These are phyloP conservation scores for Citrus mangshanensis DNA, from an alignment of 345 rosid species.

Conservation along the genomic window DNA sequence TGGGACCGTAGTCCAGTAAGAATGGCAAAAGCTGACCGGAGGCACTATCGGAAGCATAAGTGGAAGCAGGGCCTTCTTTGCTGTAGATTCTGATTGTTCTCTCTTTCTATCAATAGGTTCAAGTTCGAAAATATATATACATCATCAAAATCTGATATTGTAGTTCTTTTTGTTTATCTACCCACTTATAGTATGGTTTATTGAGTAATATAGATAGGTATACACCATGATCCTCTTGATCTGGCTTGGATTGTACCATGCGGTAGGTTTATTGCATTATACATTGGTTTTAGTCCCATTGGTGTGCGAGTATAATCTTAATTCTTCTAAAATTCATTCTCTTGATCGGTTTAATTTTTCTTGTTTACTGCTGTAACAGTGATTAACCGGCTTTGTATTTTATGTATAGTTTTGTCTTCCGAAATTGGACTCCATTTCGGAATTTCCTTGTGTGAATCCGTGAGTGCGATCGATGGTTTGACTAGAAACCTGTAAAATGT, in stretches of 20 bases:
- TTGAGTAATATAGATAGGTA: constrained; percentile 8
- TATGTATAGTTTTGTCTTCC: neutral
- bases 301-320: neutral
- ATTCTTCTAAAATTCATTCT: neutral
- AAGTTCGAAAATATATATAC: constrained; percentile 10
- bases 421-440: neutral
- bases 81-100: constrained; percentile 75
- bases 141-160: constrained; percentile 12
- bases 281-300: neutral
- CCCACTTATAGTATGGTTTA: neutral
- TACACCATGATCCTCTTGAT: constrained; percentile 5
- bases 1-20: constrained; percentile 94
- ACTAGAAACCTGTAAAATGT: too few species aligned
- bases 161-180: neutral
- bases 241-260: neutral
- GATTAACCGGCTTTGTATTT: neutral
- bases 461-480: too few species aligned
- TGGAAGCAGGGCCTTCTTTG: constrained; percentile 69
- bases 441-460: neutral
- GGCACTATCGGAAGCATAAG: constrained; percentile 44
- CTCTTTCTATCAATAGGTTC: constrained; percentile 30
- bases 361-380: neutral
- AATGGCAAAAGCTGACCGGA: constrained; percentile 74
- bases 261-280: neutral
- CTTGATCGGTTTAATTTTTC: neutral